A percentile compares a stretch with the other conserved stretches of the same genome.
These are phyloP conservation scores for Clitocybe nebularis DNA, from an alignment of 1,284 basidiomycete species.

Conservation along the genomic window DNA sequence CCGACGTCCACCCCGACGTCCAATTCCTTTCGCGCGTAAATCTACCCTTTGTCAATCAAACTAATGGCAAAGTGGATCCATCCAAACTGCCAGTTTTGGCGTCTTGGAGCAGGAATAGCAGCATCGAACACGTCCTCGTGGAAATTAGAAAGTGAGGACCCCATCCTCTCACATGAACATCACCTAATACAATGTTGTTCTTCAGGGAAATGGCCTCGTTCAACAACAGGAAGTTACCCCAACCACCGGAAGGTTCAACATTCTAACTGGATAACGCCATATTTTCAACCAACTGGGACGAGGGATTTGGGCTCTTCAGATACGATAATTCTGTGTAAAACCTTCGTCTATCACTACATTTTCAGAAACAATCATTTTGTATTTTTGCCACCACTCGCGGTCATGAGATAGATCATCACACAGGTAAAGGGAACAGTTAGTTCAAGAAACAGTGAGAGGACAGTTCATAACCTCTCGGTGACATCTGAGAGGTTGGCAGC, in stretches of 20 bases:
- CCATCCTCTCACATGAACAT: conserved; percentile 1
- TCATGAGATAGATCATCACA: too few species aligned
- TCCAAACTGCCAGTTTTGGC: conserved; percentile 66
- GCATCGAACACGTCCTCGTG: conserved; percentile 86
- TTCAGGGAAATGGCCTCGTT: conserved; percentile 91
- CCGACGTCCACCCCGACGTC: conserved; percentile 75
- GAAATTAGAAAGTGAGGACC: conserved; percentile 79
- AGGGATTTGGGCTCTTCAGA: too few species aligned
- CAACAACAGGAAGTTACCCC: conserved; percentile 90
- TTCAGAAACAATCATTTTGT: too few species aligned
- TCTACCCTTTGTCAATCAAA: conserved; percentile 86
- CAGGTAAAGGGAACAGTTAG: too few species aligned
- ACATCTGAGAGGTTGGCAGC: too few species aligned
- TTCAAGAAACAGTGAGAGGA: too few species aligned
- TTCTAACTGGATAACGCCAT: too few species aligned
- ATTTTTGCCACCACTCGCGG: too few species aligned
- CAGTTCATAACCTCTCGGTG: too few species aligned
- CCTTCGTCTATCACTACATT: too few species aligned
- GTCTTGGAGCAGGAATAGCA: conserved; percentile 72
- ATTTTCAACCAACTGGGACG: too few species aligned
- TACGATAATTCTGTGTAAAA: too few species aligned
- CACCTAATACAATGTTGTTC: neutral
- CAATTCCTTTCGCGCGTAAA: conserved; percentile 90
- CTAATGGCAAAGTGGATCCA: conserved; percentile 76
- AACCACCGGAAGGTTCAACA: conserved; percentile 85